Evolutionary conservation across 441 rosid genomes (phyloP).

Genomic region (Pelargonium citronellum): DNA sequence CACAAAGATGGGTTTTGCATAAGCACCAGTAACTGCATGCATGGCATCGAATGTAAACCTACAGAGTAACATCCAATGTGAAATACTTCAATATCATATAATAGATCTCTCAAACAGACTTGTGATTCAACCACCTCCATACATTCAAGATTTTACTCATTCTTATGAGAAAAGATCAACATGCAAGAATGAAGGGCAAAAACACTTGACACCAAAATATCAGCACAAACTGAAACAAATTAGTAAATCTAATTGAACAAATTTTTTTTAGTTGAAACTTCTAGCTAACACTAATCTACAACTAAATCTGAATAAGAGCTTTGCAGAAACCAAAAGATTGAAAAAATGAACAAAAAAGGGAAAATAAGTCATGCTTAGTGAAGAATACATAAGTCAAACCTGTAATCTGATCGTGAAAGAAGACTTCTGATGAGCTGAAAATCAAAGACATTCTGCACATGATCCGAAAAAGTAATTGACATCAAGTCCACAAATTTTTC

Average conservation of each 20-base stretch:
- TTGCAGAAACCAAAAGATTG: background rate
- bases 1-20: conserved; percentile 87
- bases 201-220: background rate
- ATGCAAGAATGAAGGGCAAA: background rate
- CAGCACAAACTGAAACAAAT: background rate
- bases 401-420: conserved; percentile 64
- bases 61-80: conserved; percentile 20
- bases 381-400: conserved; percentile 36
- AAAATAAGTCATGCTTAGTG: background rate
- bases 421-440: conserved; percentile 75
- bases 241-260: background rate
- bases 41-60: conserved; percentile 92
- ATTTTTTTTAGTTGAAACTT: background rate
- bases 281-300: background rate
- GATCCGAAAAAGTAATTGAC: conserved; percentile 22
- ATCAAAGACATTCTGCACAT: conserved; percentile 78
- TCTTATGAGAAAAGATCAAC: background rate
- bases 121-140: background rate
- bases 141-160: background rate
- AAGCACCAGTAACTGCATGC: conserved; percentile 97
- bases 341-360: background rate
- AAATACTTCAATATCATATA: conserved; percentile 3
- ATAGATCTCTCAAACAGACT: background rate
- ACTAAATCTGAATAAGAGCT: background rate
- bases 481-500: conserved; percentile 18